Conservation (phyloP, 495 filamentous ascomycete genomes). For the Aspergillus haitiensis region DNA sequence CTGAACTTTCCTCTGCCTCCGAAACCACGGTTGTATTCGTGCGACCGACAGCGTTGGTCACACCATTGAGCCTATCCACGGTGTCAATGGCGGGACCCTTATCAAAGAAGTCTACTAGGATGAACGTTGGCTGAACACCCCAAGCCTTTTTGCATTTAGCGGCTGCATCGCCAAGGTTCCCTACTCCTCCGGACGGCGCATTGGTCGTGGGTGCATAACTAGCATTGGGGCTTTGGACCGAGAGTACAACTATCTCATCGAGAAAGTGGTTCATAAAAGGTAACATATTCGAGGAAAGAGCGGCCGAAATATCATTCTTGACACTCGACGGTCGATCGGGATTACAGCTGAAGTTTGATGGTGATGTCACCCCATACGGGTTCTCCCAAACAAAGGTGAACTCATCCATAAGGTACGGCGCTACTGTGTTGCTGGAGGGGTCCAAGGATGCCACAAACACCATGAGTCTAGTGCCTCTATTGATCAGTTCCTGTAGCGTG, state of each 20-base stretch:
- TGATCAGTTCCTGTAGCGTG: constrained; percentile 66
- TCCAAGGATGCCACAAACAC: constrained; percentile 61
- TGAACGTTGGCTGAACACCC: constrained; percentile 60
- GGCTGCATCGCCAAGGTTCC: constrained; percentile 62
- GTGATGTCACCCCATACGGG: constrained; percentile 64
- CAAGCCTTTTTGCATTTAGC: constrained; percentile 55
- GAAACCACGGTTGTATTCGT: constrained; percentile 30
- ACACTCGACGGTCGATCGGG: constrained; percentile 60
- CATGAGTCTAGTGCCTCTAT: constrained; percentile 61
- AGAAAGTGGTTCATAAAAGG: constrained; percentile 75
- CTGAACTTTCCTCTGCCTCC: constrained; percentile 29
- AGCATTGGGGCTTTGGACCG: constrained; percentile 61
- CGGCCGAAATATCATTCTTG: constrained; percentile 41
- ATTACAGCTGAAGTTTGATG: constrained; percentile 63
- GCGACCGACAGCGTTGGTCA: constrained; percentile 49
- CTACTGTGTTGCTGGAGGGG: constrained; percentile 36
- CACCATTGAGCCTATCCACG: constrained; percentile 64
- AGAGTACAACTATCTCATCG: constrained; percentile 49
- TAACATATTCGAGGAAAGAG: constrained; percentile 49
- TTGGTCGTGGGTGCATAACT: constrained; percentile 62
- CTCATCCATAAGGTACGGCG: constrained; percentile 71
- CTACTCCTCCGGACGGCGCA: constrained; percentile 47
- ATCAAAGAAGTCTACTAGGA: constrained; percentile 76
- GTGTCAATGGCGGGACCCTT: constrained; percentile 60
- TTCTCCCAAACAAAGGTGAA: constrained; percentile 79